These are phyloP conservation scores for Bipolaris gigantea DNA, from an alignment of 2,329 filamentous ascomycete species.

Conservation along the genomic window DNA sequence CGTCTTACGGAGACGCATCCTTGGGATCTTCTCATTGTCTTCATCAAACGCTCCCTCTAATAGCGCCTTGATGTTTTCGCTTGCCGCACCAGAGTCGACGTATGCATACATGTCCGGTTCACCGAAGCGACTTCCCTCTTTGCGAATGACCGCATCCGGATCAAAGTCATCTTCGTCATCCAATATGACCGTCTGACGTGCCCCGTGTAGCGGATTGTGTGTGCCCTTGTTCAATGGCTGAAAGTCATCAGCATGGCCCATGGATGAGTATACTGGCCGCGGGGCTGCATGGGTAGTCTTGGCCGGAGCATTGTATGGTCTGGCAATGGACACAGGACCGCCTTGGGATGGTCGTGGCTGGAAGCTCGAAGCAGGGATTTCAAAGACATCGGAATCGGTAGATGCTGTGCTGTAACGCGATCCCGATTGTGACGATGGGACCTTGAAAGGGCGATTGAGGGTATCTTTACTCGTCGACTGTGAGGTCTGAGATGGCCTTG, in stretches of 20 bases:
- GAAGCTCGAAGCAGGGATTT: slow-evolving; percentile 42
- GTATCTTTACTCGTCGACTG: slow-evolving; percentile 3
- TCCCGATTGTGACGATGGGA: slow-evolving; percentile 18
- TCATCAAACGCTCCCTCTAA: slow-evolving; percentile 80
- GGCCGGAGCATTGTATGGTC: slow-evolving; percentile 51
- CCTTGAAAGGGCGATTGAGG: slow-evolving; percentile 21
- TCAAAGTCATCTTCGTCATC: slow-evolving; percentile 52
- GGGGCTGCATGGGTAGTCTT: slow-evolving; percentile 55
- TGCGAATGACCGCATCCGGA: slow-evolving; percentile 50
- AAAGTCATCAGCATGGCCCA: slow-evolving; percentile 46
- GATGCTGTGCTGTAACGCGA: slow-evolving; percentile 32
- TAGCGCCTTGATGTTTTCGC: slow-evolving; percentile 77
- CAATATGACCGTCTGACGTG: slow-evolving; percentile 47
- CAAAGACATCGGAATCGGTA: slow-evolving; percentile 37
- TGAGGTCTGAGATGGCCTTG: slow-evolving; percentile 7
- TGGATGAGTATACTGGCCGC: slow-evolving; percentile 58
- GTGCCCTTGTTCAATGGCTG: slow-evolving; percentile 42
- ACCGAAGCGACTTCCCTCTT: slow-evolving; percentile 55
- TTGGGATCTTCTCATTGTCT: slow-evolving; percentile 61
- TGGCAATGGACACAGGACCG: slow-evolving; percentile 49
- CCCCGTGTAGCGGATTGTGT: slow-evolving; percentile 33
- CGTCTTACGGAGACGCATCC: slow-evolving; percentile 50
- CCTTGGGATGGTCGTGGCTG: slow-evolving; percentile 31
- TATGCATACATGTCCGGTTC: slow-evolving; percentile 61
- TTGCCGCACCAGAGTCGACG: slow-evolving; percentile 71